Evolutionary conservation across 352 stramenopile genomes (phyloP).

Genomic region (Stramenopiles sp.): DNA sequence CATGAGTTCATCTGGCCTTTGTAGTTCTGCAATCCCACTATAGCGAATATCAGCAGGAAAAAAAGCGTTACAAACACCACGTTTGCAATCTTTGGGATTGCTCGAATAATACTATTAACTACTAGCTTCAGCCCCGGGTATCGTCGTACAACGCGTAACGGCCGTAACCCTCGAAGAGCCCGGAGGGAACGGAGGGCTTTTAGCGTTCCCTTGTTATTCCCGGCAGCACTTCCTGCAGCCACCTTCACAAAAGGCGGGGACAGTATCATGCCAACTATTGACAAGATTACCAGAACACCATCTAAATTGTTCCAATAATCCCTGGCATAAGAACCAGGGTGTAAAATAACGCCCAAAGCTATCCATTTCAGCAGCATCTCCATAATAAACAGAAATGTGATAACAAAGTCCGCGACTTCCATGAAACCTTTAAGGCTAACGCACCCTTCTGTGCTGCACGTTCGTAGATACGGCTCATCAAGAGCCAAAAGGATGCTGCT

Average conservation of each 20-base stretch:
- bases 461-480: neutral
- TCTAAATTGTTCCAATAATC: slow-evolving; percentile 20
- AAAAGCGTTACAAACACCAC: slow-evolving; percentile 18
- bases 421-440: neutral
- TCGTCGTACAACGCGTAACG: slow-evolving; percentile 15
- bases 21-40: slow-evolving; percentile 21
- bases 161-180: slow-evolving; percentile 18
- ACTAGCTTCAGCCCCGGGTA: slow-evolving; percentile 21
- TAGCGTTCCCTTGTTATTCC: neutral
- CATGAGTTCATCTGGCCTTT: slow-evolving; percentile 13
- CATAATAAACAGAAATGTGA: slow-evolving; percentile 17
- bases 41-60: slow-evolving; percentile 19
- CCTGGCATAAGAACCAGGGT: neutral
- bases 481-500: neutral
- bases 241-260: neutral
- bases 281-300: slow-evolving; percentile 16
- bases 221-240: neutral
- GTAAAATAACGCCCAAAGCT: slow-evolving; percentile 12
- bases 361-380: slow-evolving; percentile 17
- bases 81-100: slow-evolving; percentile 14
- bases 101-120: slow-evolving; percentile 15
- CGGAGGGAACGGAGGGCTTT: slow-evolving; percentile 15
- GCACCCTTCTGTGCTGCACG: neutral
- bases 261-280: slow-evolving; percentile 15
- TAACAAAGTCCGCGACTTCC: neutral